Evolutionary conservation across 495 filamentous ascomycete species (phyloP).

Genomic region (Baudoinia panamericana): DNA sequence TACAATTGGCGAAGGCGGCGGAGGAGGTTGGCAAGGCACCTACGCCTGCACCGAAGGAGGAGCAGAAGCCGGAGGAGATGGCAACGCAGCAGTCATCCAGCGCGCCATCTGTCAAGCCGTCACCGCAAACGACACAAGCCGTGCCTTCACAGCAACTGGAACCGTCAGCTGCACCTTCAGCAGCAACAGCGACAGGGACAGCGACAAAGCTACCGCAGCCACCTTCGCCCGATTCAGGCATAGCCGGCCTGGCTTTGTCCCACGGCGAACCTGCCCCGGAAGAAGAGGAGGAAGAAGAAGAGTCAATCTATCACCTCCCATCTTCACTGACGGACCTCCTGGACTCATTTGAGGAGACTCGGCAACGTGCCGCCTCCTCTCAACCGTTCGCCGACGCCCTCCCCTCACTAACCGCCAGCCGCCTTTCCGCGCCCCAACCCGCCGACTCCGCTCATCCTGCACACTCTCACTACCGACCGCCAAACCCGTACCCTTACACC

Average conservation of each 20-base stretch:
- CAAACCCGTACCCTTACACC: conserved; percentile 57
- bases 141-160: conserved; percentile 22
- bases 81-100: conserved; percentile 19
- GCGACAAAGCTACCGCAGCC: conserved; percentile 17
- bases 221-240: conserved; percentile 21
- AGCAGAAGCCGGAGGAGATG: conserved; percentile 7
- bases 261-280: conserved; percentile 40
- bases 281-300: conserved; percentile 45
- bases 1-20: conserved; percentile 33
- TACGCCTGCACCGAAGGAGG: conserved; percentile 35
- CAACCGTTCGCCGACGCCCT: conserved; percentile 30
- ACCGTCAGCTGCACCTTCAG: conserved; percentile 3
- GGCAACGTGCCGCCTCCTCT: conserved; percentile 31
- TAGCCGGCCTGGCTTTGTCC: conserved; percentile 30
- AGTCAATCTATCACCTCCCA: conserved; percentile 92
- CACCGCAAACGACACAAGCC: conserved; percentile 1
- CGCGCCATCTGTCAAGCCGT: conserved; percentile 2
- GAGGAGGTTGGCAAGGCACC: conserved; percentile 30
- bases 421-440: conserved; percentile 55
- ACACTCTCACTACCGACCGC: conserved; percentile 72
- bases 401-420: conserved; percentile 57
- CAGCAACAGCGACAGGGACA: background rate
- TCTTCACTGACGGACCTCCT: conserved; percentile 78
- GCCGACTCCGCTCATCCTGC: conserved; percentile 69
- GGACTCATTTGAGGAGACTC: conserved; percentile 77